Evolutionary conservation across 2,329 filamentous ascomycete genomes (phyloP).

Genomic region (Fusarium miscanthi): DNA sequence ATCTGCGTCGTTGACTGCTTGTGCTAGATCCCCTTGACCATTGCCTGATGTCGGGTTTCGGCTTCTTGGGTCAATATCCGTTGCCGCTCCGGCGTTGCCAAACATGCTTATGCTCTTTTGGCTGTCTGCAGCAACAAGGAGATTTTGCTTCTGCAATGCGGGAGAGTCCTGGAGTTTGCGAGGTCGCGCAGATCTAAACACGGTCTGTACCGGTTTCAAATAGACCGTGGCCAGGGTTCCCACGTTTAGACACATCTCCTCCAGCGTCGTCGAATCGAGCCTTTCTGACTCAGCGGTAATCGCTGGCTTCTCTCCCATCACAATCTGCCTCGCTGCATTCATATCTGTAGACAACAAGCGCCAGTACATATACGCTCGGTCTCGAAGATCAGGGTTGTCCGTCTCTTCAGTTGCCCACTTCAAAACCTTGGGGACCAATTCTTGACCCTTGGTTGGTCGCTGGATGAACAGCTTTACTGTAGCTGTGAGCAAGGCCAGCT

Average conservation of each 20-base stretch:
- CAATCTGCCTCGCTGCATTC: conserved; percentile 83
- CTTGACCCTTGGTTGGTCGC: conserved; percentile 91
- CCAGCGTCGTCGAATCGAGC: conserved; percentile 87
- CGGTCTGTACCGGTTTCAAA: conserved; percentile 95
- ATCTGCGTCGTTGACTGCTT: conserved; percentile 86
- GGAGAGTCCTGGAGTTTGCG: conserved; percentile 84
- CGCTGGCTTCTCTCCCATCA: conserved; percentile 97
- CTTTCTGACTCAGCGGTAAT: conserved; percentile 98
- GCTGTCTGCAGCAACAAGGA: conserved; percentile 64
- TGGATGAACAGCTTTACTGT: conserved; percentile 99
- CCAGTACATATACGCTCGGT: conserved; percentile 99
- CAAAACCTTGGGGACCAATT: conserved; percentile 91
- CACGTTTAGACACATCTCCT: conserved; percentile 97
- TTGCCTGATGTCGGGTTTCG: conserved; percentile 44
- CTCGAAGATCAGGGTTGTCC: conserved; percentile 96
- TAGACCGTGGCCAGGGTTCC: conserved; percentile 97
- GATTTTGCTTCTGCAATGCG: conserved; percentile 79
- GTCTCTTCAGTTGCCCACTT: conserved; percentile 99
- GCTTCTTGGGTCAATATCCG: conserved; percentile 60
- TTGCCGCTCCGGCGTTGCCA: conserved; percentile 63
- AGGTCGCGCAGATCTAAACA: conserved; percentile 89
- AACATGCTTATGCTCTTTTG: conserved; percentile 72
- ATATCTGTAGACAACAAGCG: conserved; percentile 93
- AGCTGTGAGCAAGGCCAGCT: conserved; percentile 91
- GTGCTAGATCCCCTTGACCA: conserved; percentile 65